A percentile compares a stretch with the other conserved stretches of the same genome.
Conservation (phyloP, 371 early-diverging fungal genomes). For the Circinella umbellata region DNA sequence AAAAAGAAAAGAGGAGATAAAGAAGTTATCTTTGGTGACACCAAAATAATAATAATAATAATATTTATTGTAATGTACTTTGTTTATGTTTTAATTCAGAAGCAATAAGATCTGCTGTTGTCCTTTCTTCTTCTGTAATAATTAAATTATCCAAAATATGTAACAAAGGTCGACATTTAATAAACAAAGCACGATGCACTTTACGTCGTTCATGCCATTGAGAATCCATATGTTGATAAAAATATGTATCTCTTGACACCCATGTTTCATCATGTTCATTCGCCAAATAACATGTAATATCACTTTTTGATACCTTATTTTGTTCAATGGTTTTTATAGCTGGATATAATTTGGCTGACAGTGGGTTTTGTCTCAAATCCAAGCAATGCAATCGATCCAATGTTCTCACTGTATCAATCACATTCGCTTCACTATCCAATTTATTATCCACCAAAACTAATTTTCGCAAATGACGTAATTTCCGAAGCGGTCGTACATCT, state of each 20-base stretch:
- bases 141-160: slow-evolving; percentile 50
- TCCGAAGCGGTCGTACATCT: slow-evolving; percentile 48
- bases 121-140: slow-evolving; percentile 16
- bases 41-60: neutral
- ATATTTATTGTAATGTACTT: neutral
- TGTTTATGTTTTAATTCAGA: slow-evolving; percentile 2
- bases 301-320: neutral
- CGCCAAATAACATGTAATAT: slow-evolving; percentile 37
- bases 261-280: slow-evolving; percentile 43
- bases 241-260: slow-evolving; percentile 44
- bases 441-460: slow-evolving; percentile 59
- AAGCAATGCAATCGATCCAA: slow-evolving; percentile 46
- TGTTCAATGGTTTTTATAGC: slow-evolving; percentile 21
- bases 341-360: slow-evolving; percentile 38
- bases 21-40: neutral
- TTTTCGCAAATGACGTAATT: slow-evolving; percentile 47
- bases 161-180: slow-evolving; percentile 46
- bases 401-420: slow-evolving; percentile 37
- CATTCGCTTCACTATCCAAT: slow-evolving; percentile 42
- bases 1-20: neutral
- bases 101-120: slow-evolving; percentile 4
- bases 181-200: slow-evolving; percentile 50
- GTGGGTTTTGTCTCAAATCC: slow-evolving; percentile 56
- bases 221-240: slow-evolving; percentile 36
- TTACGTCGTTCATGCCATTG: slow-evolving; percentile 48